Conservation (phyloP, 2,329 filamentous ascomycete genomes). For the Nakataea oryzae region DNA sequence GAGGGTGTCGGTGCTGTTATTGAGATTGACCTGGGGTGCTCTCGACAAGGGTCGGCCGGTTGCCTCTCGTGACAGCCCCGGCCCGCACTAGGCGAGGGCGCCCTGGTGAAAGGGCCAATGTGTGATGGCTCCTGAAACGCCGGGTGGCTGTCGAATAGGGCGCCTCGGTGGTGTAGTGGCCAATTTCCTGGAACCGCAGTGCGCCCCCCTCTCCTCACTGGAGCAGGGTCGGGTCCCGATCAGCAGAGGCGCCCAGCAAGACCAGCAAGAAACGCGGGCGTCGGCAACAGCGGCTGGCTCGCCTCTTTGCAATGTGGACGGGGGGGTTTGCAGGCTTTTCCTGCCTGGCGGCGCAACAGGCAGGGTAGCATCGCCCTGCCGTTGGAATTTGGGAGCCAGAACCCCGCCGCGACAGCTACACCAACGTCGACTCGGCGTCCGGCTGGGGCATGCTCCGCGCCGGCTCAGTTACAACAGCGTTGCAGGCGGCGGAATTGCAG, state of each 20-base stretch:
- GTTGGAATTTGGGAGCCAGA: not conserved
- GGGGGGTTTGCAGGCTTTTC: not conserved
- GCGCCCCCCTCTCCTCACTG: no score
- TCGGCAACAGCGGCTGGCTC: not conserved
- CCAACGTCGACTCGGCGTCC: not conserved
- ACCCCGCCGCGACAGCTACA: not conserved
- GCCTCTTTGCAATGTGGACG: no score
- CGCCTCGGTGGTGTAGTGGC: not conserved
- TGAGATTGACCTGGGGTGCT: not conserved
- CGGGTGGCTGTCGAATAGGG: not conserved
- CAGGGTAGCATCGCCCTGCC: not conserved
- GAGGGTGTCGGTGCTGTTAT: not conserved
- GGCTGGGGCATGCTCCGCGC: not conserved
- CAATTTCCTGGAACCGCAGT: conserved; percentile 6
- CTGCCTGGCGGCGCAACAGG: not conserved
- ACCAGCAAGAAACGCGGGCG: not conserved
- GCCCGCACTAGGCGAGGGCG: not conserved
- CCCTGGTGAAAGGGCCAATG: not conserved
- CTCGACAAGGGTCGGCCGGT: not conserved
- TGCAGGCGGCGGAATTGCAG: not conserved
- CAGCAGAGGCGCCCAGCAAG: not conserved
- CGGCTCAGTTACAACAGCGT: not conserved
- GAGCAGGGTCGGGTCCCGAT: no score
- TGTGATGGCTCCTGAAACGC: conserved; percentile 3
- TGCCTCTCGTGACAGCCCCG: not conserved